These are phyloP conservation scores for Scalesia atractyloides DNA, from an alignment of 129 eudicot genomes.

Conservation along the genomic window DNA sequence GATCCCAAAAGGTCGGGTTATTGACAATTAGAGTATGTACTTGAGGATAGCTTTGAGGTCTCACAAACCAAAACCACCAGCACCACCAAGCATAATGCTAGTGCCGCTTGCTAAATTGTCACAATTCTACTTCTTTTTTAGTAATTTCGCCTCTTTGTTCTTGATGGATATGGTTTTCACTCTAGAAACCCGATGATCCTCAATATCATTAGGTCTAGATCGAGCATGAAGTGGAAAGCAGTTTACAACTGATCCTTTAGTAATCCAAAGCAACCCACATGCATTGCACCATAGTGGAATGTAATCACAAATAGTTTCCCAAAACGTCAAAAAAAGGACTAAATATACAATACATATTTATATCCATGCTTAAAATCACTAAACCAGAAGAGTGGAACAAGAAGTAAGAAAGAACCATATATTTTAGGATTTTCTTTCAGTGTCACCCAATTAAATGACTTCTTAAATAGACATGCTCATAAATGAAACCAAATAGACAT, in stretches of 20 bases:
- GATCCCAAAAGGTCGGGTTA: conserved; percentile 96
- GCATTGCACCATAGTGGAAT: conserved; percentile 99
- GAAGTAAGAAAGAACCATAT: background rate
- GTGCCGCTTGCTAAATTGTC: conserved; percentile 42
- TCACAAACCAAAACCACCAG: conserved; percentile 40
- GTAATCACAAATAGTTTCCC: conserved; percentile 19
- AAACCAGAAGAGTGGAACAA: background rate
- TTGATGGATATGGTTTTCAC: conserved; percentile 61
- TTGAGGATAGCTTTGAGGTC: conserved; percentile 97
- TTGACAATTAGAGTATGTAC: conserved; percentile 93
- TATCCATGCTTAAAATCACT: background rate
- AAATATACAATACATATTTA: background rate
- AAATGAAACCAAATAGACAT: conserved; percentile 7
- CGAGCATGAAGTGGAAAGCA: conserved; percentile 93
- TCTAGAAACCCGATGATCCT: conserved; percentile 62
- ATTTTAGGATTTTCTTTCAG: background rate
- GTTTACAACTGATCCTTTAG: conserved; percentile 86
- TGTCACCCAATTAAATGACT: background rate
- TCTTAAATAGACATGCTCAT: background rate
- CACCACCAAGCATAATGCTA: conserved; percentile 27
- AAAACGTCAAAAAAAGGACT: conserved; percentile 16
- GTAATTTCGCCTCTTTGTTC: conserved; percentile 72
- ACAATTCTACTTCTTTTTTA: conserved; percentile 66
- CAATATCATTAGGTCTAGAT: conserved; percentile 70
- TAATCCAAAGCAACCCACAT: conserved; percentile 97